Evolutionary conservation across 495 filamentous ascomycete genomes (phyloP).

Genomic region (Aspergillus baeticus): DNA sequence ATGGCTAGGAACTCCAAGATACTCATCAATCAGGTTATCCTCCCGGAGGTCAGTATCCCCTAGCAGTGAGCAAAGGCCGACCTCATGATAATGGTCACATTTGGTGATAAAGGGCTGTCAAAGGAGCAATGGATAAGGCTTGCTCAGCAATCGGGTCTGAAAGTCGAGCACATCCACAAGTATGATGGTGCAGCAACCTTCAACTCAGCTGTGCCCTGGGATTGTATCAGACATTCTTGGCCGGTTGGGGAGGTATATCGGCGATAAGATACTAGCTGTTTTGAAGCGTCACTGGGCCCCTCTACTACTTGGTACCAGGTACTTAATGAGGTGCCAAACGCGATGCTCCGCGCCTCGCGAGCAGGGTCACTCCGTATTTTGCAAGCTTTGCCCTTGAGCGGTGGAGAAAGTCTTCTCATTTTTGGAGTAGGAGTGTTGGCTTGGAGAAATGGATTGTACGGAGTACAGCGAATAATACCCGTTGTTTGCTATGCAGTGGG

Average conservation of each 20-base stretch:
- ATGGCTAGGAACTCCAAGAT: constrained; percentile 39
- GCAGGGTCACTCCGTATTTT: too few species aligned
- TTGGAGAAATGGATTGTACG: not conserved
- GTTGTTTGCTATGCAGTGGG: not conserved
- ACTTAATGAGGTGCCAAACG: too few species aligned
- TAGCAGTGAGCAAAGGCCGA: constrained; percentile 32
- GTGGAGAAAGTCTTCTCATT: too few species aligned
- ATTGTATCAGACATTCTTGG: not conserved
- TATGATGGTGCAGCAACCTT: constrained; percentile 27
- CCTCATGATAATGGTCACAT: constrained; percentile 35
- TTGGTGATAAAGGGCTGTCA: constrained; percentile 36
- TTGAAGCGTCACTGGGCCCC: too few species aligned
- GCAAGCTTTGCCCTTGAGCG: too few species aligned
- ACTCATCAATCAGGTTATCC: constrained; percentile 40
- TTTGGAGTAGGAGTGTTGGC: not conserved
- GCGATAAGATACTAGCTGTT: too few species aligned
- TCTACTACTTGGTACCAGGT: too few species aligned
- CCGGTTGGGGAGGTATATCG: too few species aligned
- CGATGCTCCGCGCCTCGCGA: too few species aligned
- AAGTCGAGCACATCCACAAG: constrained; percentile 38
- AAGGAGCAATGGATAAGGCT: constrained; percentile 41
- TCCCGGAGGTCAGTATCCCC: constrained; percentile 34
- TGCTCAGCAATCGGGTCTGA: constrained; percentile 38
- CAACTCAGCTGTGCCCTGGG: constrained; percentile 23
- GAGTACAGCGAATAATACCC: not conserved